Conservation (phyloP, 2,329 filamentous ascomycete species). For the Penicillium sp. region DNA sequence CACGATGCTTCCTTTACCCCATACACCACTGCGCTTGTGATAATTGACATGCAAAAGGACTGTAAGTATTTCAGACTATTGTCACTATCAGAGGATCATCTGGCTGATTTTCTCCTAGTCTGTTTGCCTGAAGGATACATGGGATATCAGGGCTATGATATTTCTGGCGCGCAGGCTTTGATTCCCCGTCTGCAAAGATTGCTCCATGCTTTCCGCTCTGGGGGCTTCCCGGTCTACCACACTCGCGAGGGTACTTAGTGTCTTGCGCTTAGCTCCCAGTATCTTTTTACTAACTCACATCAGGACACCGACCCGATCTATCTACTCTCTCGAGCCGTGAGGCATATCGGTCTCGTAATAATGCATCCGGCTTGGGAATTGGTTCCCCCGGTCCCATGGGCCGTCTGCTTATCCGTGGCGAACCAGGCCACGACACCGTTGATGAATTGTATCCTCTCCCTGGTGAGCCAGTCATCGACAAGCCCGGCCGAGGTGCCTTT, state of each 20-base stretch:
- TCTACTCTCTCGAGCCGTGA: constrained; percentile 59
- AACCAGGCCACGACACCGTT: constrained; percentile 59
- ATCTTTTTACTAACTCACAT: constrained; percentile 11
- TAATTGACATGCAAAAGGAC: constrained; percentile 53
- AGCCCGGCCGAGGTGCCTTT: constrained; percentile 56
- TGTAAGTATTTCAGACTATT: constrained; percentile 34
- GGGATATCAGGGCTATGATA: constrained; percentile 48
- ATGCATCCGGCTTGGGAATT: constrained; percentile 53
- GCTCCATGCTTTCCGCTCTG: constrained; percentile 40
- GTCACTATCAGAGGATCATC: neutral
- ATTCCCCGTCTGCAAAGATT: constrained; percentile 45
- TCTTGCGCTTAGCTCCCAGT: neutral
- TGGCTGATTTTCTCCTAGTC: constrained; percentile 31
- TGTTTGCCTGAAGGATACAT: constrained; percentile 47
- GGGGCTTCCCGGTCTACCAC: constrained; percentile 46
- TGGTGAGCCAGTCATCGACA: constrained; percentile 55
- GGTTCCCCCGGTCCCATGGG: constrained; percentile 56
- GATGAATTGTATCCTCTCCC: constrained; percentile 52
- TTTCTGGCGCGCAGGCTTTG: constrained; percentile 40
- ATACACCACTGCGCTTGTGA: constrained; percentile 47
- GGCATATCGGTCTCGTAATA: constrained; percentile 53
- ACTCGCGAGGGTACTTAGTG: constrained; percentile 44
- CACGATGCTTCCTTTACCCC: constrained; percentile 47
- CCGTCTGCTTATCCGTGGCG: constrained; percentile 58
- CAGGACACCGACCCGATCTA: constrained; percentile 53